Conservation (phyloP, 169 alveolate genomes). For the Plasmodium billcollinsi region DNA sequence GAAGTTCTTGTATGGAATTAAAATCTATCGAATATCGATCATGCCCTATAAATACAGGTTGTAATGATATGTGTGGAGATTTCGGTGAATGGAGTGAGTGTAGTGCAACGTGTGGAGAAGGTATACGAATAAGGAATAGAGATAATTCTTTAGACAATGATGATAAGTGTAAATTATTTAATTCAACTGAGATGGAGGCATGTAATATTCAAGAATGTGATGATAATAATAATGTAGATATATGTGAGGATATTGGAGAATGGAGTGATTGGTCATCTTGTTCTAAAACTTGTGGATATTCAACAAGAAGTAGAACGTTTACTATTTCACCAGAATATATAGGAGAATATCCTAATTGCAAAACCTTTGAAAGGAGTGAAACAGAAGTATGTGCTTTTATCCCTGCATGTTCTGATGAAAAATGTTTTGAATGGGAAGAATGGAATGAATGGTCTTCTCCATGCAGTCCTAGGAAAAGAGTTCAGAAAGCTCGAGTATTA, state of each 20-base stretch:
- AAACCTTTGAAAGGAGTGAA: conserved; percentile 18
- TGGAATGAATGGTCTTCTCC: conserved; percentile 74
- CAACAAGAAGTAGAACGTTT: conserved; percentile 43
- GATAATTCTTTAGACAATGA: conserved; percentile 17
- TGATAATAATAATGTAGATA: background rate
- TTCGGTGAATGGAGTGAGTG: conserved; percentile 76
- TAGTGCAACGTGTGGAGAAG: conserved; percentile 58
- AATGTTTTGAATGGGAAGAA: conserved; percentile 67
- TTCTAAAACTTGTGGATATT: conserved; percentile 72
- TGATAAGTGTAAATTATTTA: conserved; percentile 13
- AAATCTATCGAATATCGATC: conserved; percentile 51
- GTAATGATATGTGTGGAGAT: conserved; percentile 66
- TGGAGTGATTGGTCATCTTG: conserved; percentile 73
- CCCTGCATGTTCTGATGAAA: conserved; percentile 64
- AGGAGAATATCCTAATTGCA: conserved; percentile 25
- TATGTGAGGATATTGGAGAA: conserved; percentile 70
- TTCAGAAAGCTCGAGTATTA: conserved; percentile 33
- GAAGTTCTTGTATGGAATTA: conserved; percentile 57
- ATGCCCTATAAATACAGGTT: conserved; percentile 39
- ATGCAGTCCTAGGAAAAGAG: conserved; percentile 71
- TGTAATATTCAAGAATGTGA: conserved; percentile 68
- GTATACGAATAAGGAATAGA: conserved; percentile 42
- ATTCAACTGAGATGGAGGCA: conserved; percentile 58
- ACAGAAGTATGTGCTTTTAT: conserved; percentile 57
- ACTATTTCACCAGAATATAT: conserved; percentile 39